These are phyloP conservation scores for Acarospora socialis DNA, from an alignment of 2,329 filamentous ascomycete genomes.

Conservation along the genomic window DNA sequence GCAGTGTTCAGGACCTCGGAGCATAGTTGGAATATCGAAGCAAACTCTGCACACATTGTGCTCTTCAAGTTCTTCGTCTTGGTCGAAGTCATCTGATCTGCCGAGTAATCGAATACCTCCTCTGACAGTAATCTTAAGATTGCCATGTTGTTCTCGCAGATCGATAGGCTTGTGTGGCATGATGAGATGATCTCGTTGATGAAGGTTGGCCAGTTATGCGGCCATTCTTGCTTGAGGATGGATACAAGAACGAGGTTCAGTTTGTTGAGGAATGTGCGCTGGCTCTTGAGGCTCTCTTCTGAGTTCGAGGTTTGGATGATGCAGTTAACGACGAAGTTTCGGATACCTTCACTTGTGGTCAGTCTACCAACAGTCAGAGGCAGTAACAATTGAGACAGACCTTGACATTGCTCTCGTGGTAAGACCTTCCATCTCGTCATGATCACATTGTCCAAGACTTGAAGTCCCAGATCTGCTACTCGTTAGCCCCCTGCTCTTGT, in stretches of 20 bases:
- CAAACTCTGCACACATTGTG: conserved; percentile 98
- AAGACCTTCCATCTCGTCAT: conserved; percentile 98
- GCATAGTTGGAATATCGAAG: conserved; percentile 94
- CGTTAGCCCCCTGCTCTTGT: conserved; percentile 21
- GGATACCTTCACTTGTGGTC: conserved; percentile 53
- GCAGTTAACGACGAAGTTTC: conserved; percentile 97
- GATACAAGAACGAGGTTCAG: conserved; percentile 95
- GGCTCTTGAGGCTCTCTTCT: conserved; percentile 70
- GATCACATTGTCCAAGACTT: conserved; percentile 96
- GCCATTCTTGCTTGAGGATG: conserved; percentile 98
- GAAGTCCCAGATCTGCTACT: conserved; percentile 65
- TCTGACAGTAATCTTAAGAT: conserved; percentile 91
- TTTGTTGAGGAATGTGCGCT: conserved; percentile 91
- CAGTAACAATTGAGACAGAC: conserved; percentile 32
- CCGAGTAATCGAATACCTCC: conserved; percentile 97
- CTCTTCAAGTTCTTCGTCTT: conserved; percentile 96
- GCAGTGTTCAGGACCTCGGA: conserved; percentile 88
- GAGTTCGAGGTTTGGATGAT: conserved; percentile 88
- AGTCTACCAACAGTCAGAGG: conserved; percentile 3
- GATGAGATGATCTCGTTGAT: conserved; percentile 99
- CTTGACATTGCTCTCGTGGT: conserved; percentile 88
- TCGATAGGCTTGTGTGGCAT: conserved; percentile 85
- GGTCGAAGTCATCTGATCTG: conserved; percentile 96
- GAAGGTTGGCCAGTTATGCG: conserved; percentile 98
- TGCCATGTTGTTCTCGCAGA: conserved; percentile 99